Evolutionary conservation across 2,329 filamentous ascomycete genomes (phyloP), one percentile per base, ranked within the genome.

Genomic region (Aspergillus luchuensis): DNA sequence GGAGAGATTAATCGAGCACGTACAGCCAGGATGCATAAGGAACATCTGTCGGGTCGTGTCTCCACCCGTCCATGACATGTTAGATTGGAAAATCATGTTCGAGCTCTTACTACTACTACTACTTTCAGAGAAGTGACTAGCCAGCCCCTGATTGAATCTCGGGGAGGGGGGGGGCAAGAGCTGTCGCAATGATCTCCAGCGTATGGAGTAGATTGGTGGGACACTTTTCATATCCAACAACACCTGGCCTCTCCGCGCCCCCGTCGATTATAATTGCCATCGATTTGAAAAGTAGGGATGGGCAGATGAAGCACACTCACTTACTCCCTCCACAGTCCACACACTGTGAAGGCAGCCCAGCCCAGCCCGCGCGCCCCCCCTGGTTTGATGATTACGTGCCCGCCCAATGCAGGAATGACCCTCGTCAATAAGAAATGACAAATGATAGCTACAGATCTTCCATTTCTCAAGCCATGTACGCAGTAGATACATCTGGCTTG

Each of bases 1-100:
- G 23, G 47, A 45, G 47, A 50, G 47, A 50, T 50, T 30, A 15
- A 36, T 36, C 30, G 47, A 50, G 47, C 47, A 50, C 47, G 47
- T 28, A 50, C 47, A 50, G 47, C 10, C 28, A 50, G 25, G 47
- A 50, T 50, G 25, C 47, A 50, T 50, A 49, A 49, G 45, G 45
- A 17, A 15, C 45, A 49, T 49, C 45, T 25, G 45, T 49, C 25
- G 47, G 33, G 33, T 36, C 33, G 33, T 36, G 47, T 50, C 47
- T 10, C 47, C 47, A 50, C 47, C 47, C 23, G 25, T 25, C 47
- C n/a, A 50, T 50, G 47, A 50, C 47, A 50, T 49, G 23, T 45
- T 49, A 49, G 45, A 49, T 49, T 48, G 21, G 25, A 33, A 30
- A 30, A 30, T 30, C 45, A 13, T 13, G 21, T 49, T 49, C 45